Conservation (phyloP, 1,284 basidiomycete species). For the Sanguinoderma infundibulare region DNA sequence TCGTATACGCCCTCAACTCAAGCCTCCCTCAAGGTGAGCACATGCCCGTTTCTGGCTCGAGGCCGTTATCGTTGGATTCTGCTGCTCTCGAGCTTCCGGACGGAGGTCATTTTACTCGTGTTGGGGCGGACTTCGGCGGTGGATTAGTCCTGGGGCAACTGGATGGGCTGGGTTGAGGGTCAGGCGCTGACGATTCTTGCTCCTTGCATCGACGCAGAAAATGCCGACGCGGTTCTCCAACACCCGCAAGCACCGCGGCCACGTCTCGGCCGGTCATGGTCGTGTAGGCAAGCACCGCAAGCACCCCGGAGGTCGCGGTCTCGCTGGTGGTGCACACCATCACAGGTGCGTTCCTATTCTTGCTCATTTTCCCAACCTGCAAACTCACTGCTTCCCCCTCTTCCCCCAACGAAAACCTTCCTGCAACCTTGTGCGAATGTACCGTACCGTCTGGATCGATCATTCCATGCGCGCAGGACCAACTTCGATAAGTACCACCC, state of each 20-base stretch:
- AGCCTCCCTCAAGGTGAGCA: slow-evolving; percentile 69
- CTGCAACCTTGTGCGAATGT: neutral
- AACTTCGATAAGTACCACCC: slow-evolving; percentile 96
- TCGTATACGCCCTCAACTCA: slow-evolving; percentile 38
- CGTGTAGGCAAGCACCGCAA: slow-evolving; percentile 99
- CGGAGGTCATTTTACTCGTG: slow-evolving; percentile 36
- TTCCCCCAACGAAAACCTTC: neutral
- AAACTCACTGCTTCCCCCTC: neutral
- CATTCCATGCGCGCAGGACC: slow-evolving; percentile 51
- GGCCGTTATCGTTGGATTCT: slow-evolving; percentile 29
- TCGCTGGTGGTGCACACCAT: slow-evolving; percentile 99
- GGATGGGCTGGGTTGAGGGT: slow-evolving; percentile 29
- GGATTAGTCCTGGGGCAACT: slow-evolving; percentile 48
- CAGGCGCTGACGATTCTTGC: slow-evolving; percentile 24
- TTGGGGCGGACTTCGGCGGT: slow-evolving; percentile 41
- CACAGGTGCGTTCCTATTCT: slow-evolving; percentile 76
- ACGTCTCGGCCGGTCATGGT: slow-evolving; percentile 99
- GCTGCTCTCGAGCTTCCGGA: slow-evolving; percentile 25
- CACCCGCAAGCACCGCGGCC: slow-evolving; percentile 98
- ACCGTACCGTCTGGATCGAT: neutral
- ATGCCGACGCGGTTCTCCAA: slow-evolving; percentile 97
- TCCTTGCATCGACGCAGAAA: slow-evolving; percentile 45
- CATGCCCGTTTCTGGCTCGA: slow-evolving; percentile 31
- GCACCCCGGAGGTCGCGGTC: slow-evolving; percentile 99
- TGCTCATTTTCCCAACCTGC: too few relatives aligned